Evolutionary conservation across 2,329 filamentous ascomycete species (phyloP).

Genomic region (Xylogone sp.): DNA sequence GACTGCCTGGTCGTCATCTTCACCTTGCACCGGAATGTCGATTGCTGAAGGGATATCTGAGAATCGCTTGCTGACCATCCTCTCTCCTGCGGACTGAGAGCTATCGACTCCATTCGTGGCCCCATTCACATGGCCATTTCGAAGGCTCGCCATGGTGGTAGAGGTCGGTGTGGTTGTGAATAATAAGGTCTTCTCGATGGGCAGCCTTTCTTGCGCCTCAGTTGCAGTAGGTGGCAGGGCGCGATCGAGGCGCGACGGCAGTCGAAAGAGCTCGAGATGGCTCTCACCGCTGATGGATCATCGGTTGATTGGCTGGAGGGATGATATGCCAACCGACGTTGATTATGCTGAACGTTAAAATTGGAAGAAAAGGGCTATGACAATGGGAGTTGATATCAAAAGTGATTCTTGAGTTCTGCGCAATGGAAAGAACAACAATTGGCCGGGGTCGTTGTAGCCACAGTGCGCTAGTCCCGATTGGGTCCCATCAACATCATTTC

Average conservation of each 20-base stretch:
- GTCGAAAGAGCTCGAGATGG: conserved; percentile 1
- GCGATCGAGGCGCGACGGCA: neutral
- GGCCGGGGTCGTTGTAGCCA: neutral
- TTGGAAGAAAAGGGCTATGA: neutral
- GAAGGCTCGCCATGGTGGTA: conserved; percentile 19
- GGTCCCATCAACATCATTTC: neutral
- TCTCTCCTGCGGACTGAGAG: conserved; percentile 12
- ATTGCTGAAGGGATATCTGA: conserved; percentile 62
- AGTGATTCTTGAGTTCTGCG: neutral
- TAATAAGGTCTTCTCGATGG: neutral
- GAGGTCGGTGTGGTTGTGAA: neutral
- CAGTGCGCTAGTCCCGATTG: conserved; percentile 1
- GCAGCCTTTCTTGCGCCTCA: neutral
- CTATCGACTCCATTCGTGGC: conserved; percentile 21
- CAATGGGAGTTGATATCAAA: neutral
- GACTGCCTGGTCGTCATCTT: conserved; percentile 68
- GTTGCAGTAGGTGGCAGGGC: neutral
- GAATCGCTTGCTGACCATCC: conserved; percentile 43
- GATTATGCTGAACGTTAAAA: neutral
- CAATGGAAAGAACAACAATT: neutral
- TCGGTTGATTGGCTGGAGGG: neutral
- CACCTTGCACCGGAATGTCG: conserved; percentile 62
- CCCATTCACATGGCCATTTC: conserved; percentile 20
- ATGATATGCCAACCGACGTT: neutral
- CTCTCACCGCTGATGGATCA: conserved; percentile 1